Base-by-base conservation (phyloP, 345 rosid species). In the Eucalyptus pauciflora region DNA sequence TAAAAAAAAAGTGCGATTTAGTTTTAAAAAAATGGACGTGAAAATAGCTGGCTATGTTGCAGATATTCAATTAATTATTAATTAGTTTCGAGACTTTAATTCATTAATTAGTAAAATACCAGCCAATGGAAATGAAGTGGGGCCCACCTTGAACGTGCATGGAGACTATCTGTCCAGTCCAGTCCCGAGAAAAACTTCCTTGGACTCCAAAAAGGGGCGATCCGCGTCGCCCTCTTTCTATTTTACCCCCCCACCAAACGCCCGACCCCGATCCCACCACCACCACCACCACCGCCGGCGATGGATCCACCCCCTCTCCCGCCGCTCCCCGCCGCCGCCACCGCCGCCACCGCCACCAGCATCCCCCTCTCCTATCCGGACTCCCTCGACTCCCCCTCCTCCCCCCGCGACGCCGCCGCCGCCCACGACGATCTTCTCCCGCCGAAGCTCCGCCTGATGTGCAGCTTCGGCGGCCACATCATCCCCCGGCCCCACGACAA, bases 401-500 rank as follows among this genome's bases (percentile, higher is more conserved):
- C 94, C 67, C 92, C 92, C 29, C 90, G 86, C 22, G 33, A 87
- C 45, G 64, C 87, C 62, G 81, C 81, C 31, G 31, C 31, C 16
- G 69, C 69, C 69, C 69, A 88, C 71, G 92, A 89, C 33, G 95
- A 95, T n/a, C 90, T 90, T 25, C 95, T 95, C 22, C 93, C 95
- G 18, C 90, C 93, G 2, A 90, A 93, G 91, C 97, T 96, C 88
- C 96, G 97, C n/a, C 92, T 97, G 2, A 96, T 97, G 98, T 96
- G 99, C 90, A 96, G 98, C 92, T 96, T 91, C 56, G 96, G 96
- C 13, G 99, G 99, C 41, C 99, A 95, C 89, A 97, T 97, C 88
- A 93, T 97, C 91, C 99, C 99, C 89, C 97, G 99, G 27, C 98
- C 99, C 7, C 98, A 96, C 87, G 96, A 97, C 93, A 96, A 94